Evolutionary conservation across 345 rosid genomes (phyloP).

Genomic region (Gossypium sturtianum): DNA sequence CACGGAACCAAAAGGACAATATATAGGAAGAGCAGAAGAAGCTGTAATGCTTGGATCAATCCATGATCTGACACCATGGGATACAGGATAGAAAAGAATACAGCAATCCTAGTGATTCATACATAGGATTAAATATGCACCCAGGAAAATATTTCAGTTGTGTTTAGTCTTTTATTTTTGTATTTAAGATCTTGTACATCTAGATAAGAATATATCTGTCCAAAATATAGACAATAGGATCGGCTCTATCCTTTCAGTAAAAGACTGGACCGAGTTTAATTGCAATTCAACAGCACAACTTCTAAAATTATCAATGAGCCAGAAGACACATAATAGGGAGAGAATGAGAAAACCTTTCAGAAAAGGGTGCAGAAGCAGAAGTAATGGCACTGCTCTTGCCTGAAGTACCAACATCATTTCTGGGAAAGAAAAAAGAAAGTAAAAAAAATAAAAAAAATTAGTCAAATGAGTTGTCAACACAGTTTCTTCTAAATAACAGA

Average conservation of each 20-base stretch:
- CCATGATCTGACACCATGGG: background rate
- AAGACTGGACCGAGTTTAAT: too few relatives aligned
- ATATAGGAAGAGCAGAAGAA: background rate
- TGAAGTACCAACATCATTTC: constrained; percentile 49
- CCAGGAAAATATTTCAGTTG: background rate
- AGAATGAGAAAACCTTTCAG: constrained; percentile 53
- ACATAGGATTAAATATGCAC: background rate
- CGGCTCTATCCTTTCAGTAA: too few relatives aligned
- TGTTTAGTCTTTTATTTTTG: background rate
- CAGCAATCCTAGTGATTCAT: background rate
- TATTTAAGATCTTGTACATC: background rate
- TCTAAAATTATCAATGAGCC: background rate
- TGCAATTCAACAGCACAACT: too few relatives aligned
- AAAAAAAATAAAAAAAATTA: background rate
- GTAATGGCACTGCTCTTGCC: constrained; percentile 62
- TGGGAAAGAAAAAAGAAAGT: constrained; percentile 17
- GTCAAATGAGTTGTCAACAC: constrained; percentile 5
- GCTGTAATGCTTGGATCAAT: background rate
- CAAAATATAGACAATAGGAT: background rate
- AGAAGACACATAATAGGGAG: constrained; percentile 6
- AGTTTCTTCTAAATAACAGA: background rate
- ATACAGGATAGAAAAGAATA: background rate
- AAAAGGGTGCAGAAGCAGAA: constrained; percentile 52
- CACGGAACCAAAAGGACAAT: background rate
- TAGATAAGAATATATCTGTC: background rate